Evolutionary conservation across 2,329 filamentous ascomycete genomes (phyloP).

Genomic region (Phyllosticta citriasiana): DNA sequence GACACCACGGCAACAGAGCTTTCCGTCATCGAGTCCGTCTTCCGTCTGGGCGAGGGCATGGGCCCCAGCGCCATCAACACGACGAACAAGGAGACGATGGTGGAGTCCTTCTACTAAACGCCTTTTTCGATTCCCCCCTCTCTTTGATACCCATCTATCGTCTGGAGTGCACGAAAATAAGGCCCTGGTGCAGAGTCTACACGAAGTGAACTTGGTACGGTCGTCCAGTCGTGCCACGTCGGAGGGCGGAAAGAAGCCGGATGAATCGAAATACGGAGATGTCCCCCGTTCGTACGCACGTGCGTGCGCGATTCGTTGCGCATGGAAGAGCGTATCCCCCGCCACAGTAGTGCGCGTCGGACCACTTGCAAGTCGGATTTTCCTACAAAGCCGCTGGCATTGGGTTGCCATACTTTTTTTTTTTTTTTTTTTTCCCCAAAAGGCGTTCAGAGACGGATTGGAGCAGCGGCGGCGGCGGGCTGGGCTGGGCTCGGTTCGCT

Average conservation of each 20-base stretch:
- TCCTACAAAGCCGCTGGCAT: background rate
- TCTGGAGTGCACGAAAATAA: background rate
- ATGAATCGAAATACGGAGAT: no score
- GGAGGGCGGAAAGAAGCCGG: background rate
- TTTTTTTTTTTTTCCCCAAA: no score
- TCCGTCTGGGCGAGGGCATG: conserved; percentile 78
- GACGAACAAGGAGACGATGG: conserved; percentile 92
- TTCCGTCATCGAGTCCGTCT: conserved; percentile 92
- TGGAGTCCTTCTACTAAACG: conserved; percentile 90
- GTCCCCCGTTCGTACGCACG: no score
- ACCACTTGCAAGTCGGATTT: background rate
- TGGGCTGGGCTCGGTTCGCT: no score
- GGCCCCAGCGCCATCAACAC: conserved; percentile 71
- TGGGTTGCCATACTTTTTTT: no score
- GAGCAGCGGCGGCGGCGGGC: no score
- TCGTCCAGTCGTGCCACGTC: background rate
- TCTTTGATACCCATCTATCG: background rate
- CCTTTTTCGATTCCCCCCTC: background rate
- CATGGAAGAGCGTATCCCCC: background rate
- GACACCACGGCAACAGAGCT: conserved; percentile 97
- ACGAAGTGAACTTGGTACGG: background rate
- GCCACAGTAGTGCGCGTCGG: background rate
- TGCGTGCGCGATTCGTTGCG: background rate
- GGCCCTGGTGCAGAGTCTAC: background rate
- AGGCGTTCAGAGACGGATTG: no score